These are phyloP conservation scores for Trapa incisa DNA, from an alignment of 345 rosid genomes.

Conservation along the genomic window DNA sequence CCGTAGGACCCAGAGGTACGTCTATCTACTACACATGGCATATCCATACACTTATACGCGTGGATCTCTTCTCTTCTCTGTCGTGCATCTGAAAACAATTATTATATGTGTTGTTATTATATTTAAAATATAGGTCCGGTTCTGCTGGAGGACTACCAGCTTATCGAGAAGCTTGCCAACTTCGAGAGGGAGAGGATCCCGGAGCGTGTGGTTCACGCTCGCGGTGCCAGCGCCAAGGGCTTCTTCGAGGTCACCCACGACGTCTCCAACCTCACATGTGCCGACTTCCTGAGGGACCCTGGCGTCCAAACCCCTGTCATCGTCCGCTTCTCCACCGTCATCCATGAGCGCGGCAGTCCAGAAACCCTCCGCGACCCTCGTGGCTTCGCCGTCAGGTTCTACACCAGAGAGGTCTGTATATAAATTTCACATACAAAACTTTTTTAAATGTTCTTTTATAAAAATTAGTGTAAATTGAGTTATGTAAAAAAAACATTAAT, in stretches of 20 bases:
- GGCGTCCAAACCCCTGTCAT: conserved; percentile 88
- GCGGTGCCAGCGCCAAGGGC: conserved; percentile 97
- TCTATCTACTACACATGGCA: background rate
- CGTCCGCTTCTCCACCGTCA: conserved; percentile 88
- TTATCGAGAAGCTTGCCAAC: conserved; percentile 77
- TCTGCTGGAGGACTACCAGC: conserved; percentile 85
- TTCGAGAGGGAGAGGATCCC: conserved; percentile 86
- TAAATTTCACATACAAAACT: no score
- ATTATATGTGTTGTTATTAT: background rate
- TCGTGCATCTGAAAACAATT: background rate
- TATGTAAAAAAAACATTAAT: no score
- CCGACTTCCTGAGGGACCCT: conserved; percentile 85
- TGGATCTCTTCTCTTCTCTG: background rate
- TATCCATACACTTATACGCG: no score
- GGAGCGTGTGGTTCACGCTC: conserved; percentile 88
- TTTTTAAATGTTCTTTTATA: no score
- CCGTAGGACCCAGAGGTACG: conserved; percentile 32
- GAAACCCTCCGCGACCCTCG: conserved; percentile 88
- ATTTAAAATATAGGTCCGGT: conserved; percentile 45
- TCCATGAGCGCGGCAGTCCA: conserved; percentile 96
- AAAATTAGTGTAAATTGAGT: no score
- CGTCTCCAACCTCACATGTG: conserved; percentile 58
- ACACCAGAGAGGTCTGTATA: conserved; percentile 46
- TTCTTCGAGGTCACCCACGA: conserved; percentile 96
- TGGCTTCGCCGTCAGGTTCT: conserved; percentile 88